Percentiles rank a stretch among this genome's conserved stretches.
Conservation (phyloP, 495 filamentous ascomycete genomes). For the Aspergillus sparsus region DNA sequence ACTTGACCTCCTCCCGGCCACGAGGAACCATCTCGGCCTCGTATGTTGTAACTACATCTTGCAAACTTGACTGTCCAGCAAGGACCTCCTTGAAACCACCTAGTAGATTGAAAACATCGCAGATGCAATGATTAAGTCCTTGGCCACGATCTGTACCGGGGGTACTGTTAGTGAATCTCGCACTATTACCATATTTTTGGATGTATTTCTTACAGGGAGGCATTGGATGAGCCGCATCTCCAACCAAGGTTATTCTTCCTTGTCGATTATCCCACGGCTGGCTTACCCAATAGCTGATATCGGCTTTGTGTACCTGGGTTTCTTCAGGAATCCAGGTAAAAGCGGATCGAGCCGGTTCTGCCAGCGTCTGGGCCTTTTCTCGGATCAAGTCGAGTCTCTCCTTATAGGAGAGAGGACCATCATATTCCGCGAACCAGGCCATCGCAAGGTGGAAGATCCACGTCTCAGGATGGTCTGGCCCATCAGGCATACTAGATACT, state of each 20-base stretch:
- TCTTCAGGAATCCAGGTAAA: constrained; percentile 12
- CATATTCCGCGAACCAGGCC: constrained; percentile 9
- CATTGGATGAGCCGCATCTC: constrained; percentile 15
- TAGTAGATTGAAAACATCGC: constrained; percentile 6
- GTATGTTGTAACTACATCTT: neutral
- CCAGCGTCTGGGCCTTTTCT: neutral
- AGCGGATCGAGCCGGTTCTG: constrained; percentile 12
- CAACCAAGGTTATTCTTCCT: constrained; percentile 10
- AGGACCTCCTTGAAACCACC: neutral
- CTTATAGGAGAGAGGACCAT: neutral
- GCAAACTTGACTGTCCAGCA: neutral
- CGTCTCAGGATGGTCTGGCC: constrained; percentile 10
- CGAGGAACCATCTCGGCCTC: constrained; percentile 14
- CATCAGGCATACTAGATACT: constrained; percentile 15
- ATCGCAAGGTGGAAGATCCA: constrained; percentile 15
- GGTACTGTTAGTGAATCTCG: neutral
- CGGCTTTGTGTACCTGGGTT: constrained; percentile 10
- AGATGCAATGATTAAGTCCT: constrained; percentile 15
- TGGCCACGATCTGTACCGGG: neutral
- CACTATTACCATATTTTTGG: neutral
- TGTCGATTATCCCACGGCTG: constrained; percentile 14
- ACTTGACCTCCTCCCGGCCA: constrained; percentile 9
- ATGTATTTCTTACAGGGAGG: constrained; percentile 10
- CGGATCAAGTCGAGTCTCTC: constrained; percentile 10
- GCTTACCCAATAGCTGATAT: constrained; percentile 12